Percentiles rank a stretch among this genome's conserved stretches.
phyloP scores from a whole-genome alignment of 495 filamentous ascomycete genomes.

The Podospora comata region DNA sequence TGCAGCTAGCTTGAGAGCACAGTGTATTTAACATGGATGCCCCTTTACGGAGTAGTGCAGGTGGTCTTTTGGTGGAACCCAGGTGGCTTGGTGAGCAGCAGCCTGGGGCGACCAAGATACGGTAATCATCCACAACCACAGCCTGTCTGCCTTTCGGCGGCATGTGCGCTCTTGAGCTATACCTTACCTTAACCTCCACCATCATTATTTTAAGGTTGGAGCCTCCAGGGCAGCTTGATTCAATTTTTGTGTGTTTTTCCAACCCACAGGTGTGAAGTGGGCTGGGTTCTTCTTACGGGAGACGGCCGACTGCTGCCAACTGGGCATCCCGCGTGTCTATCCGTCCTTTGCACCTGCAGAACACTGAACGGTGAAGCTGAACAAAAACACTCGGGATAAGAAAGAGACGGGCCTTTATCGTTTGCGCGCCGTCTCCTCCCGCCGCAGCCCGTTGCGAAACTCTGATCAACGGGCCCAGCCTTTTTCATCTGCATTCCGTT shows the following conservation, averaged over 20 bases:
- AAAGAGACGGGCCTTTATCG: not conserved
- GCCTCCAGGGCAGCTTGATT: not conserved
- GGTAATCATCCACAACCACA: not conserved
- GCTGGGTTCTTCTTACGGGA: not conserved
- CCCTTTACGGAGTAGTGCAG: no score
- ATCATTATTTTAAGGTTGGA: not conserved
- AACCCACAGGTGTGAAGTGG: not conserved
- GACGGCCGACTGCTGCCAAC: not conserved
- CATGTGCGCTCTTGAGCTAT: not conserved
- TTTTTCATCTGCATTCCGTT: not conserved
- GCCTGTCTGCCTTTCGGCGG: not conserved
- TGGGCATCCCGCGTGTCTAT: not conserved
- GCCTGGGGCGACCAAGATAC: not conserved
- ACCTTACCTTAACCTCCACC: not conserved
- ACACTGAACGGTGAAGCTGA: not conserved
- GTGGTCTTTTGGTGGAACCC: not conserved
- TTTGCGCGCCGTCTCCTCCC: not conserved
- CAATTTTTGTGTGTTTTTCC: not conserved
- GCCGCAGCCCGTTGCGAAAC: not conserved
- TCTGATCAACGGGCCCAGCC: not conserved
- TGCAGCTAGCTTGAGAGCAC: not conserved
- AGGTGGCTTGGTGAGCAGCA: not conserved
- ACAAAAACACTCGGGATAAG: not conserved
- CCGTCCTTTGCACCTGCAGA: not conserved
- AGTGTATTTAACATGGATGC: not conserved